These are phyloP conservation scores for Phyllostachys edulis DNA, from an alignment of 176 grass and related monocot species.

Conservation along the genomic window DNA sequence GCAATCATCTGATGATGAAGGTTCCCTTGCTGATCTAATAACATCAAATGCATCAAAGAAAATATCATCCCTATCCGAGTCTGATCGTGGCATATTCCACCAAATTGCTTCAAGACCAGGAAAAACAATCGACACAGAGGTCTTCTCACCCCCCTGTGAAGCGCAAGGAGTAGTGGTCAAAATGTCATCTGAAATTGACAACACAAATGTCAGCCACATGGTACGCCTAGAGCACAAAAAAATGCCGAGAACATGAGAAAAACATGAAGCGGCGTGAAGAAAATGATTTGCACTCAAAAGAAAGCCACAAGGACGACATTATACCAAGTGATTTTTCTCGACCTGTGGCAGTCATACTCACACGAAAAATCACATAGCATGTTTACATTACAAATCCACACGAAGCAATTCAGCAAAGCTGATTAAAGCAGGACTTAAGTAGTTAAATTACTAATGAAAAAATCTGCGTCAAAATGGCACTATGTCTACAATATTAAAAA, in stretches of 20 bases:
- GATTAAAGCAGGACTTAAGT: not conserved
- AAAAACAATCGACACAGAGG: not conserved
- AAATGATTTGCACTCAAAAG: not conserved
- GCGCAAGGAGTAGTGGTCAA: conserved; percentile 1
- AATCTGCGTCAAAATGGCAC: too few species aligned
- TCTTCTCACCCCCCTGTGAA: not conserved
- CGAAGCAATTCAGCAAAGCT: not conserved
- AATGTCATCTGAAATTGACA: conserved; percentile 31
- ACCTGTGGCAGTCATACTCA: not conserved
- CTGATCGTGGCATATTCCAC: conserved; percentile 52
- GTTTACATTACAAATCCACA: not conserved
- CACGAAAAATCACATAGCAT: not conserved
- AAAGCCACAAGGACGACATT: not conserved
- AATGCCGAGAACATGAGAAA: not conserved
- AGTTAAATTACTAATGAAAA: not conserved
- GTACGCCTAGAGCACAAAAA: not conserved
- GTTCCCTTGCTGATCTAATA: conserved; percentile 39
- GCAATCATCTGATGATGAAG: conserved; percentile 51
- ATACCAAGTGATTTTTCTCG: not conserved
- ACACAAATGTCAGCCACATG: not conserved
- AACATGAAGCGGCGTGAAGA: not conserved
- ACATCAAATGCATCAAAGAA: conserved; percentile 81
- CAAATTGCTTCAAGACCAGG: not conserved
- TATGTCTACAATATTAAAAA: not conserved
- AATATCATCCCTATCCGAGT: conserved; percentile 53